Evolutionary conservation across 129 eudicot species (phyloP).

Genomic region (Artemisia tridentata): DNA sequence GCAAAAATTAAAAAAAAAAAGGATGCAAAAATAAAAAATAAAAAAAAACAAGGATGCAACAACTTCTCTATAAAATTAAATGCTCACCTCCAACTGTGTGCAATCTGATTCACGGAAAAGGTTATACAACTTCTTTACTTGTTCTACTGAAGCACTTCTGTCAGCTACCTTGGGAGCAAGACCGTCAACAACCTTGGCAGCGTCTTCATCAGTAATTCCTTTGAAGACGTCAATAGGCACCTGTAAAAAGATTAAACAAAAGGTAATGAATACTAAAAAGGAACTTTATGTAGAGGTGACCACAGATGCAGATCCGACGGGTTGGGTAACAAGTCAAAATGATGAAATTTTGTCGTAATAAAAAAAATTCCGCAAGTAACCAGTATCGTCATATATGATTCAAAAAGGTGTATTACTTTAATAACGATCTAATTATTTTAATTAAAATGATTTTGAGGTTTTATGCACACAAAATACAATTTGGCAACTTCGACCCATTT

Average conservation of each 20-base stretch:
- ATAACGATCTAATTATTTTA: too few species aligned
- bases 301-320: not conserved
- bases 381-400: too few species aligned
- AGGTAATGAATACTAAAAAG: not conserved
- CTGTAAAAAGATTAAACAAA: conserved; percentile 31
- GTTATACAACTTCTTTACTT: conserved; percentile 89
- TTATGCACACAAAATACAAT: not conserved
- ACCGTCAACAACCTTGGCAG: conserved; percentile 97
- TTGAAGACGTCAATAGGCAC: conserved; percentile 93
- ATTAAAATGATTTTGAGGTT: not conserved
- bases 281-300: not conserved
- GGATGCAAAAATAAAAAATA: too few species aligned
- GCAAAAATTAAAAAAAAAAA: too few species aligned
- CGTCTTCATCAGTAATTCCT: conserved; percentile 98
- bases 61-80: not conserved
- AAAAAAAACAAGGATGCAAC: not conserved
- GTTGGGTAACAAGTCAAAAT: not conserved
- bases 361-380: not conserved
- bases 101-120: conserved; percentile 90
- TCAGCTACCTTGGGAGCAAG: conserved; percentile 88
- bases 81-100: conserved; percentile 77
- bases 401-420: too few species aligned
- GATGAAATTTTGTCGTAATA: not conserved
- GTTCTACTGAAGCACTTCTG: conserved; percentile 74
- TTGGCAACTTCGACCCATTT: not conserved